Conservation (phyloP, 1,284 basidiomycete genomes). For the Xerocomus minutiporus region DNA sequence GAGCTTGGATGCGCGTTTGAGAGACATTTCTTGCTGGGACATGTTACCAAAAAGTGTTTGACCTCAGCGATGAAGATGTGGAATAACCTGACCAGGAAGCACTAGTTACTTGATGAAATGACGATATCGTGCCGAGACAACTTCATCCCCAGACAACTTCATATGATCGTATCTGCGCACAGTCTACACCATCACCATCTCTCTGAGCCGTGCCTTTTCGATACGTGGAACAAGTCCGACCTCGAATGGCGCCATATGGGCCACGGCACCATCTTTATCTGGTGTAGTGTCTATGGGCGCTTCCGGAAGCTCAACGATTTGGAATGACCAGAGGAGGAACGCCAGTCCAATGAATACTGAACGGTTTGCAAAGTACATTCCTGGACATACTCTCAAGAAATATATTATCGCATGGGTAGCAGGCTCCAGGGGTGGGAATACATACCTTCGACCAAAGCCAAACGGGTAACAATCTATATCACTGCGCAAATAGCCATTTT, state of each 20-base stretch:
- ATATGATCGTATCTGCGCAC: background rate
- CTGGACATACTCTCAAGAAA: conserved; percentile 23
- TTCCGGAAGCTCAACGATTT: conserved; percentile 15
- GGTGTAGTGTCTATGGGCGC: conserved; percentile 20
- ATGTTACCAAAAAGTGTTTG: too few relatives aligned
- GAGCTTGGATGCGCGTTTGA: too few relatives aligned
- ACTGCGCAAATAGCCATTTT: conserved; percentile 44
- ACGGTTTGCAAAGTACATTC: conserved; percentile 23
- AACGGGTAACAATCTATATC: conserved; percentile 52
- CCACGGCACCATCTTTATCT: conserved; percentile 10
- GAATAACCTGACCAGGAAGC: too few relatives aligned
- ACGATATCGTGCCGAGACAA: too few relatives aligned
- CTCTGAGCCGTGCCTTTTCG: conserved; percentile 28
- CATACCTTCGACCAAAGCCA: conserved; percentile 56
- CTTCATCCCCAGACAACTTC: too few relatives aligned
- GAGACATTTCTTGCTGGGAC: too few relatives aligned
- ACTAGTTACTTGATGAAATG: too few relatives aligned
- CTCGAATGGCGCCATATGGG: conserved; percentile 13
- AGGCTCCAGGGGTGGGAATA: background rate
- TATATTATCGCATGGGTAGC: background rate
- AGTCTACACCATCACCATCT: conserved; percentile 19
- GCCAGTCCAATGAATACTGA: conserved; percentile 22
- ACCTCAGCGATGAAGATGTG: too few relatives aligned
- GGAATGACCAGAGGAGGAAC: conserved; percentile 26
- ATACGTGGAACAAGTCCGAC: conserved; percentile 18